These are phyloP conservation scores for Nepenthes mirabilis DNA, from an alignment of 148 eudicot species.

Conservation along the genomic window DNA sequence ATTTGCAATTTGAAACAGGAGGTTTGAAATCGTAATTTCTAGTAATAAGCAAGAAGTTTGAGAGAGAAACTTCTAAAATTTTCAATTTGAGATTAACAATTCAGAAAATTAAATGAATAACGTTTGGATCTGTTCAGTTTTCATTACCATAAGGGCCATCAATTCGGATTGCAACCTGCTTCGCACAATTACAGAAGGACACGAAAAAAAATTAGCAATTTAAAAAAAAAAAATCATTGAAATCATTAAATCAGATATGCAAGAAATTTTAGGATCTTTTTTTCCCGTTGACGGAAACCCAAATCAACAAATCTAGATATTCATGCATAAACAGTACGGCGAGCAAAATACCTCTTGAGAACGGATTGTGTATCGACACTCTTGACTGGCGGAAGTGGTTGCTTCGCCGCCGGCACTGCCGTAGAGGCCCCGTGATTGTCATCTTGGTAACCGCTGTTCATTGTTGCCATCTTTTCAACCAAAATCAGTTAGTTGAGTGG, in stretches of 20 bases:
- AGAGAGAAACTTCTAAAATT: too few relatives aligned
- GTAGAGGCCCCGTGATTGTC: conserved; percentile 21
- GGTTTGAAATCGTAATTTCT: too few relatives aligned
- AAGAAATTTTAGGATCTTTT: too few relatives aligned
- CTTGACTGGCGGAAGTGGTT: conserved; percentile 28
- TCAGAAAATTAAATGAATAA: too few relatives aligned
- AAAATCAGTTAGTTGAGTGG: too few relatives aligned
- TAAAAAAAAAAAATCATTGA: neutral
- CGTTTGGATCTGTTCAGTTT: neutral
- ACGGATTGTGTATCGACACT: conserved; percentile 78
- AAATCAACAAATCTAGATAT: too few relatives aligned
- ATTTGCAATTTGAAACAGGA: neutral
- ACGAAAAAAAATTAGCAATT: neutral
- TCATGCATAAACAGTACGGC: neutral
- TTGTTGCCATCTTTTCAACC: conserved; percentile 25
- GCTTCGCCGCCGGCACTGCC: conserved; percentile 27
- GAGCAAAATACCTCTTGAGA: conserved; percentile 46
- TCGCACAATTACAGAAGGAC: too few relatives aligned
- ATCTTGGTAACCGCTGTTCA: conserved; percentile 28
- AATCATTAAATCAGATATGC: neutral
- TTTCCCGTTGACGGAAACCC: too few relatives aligned
- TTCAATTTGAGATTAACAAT: neutral
- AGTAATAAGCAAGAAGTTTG: too few relatives aligned
- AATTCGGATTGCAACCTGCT: conserved; percentile 90
- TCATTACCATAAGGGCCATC: conserved; percentile 87